phyloP scores from a whole-genome alignment of 306 rosid genomes.

The Neltuma alba region DNA sequence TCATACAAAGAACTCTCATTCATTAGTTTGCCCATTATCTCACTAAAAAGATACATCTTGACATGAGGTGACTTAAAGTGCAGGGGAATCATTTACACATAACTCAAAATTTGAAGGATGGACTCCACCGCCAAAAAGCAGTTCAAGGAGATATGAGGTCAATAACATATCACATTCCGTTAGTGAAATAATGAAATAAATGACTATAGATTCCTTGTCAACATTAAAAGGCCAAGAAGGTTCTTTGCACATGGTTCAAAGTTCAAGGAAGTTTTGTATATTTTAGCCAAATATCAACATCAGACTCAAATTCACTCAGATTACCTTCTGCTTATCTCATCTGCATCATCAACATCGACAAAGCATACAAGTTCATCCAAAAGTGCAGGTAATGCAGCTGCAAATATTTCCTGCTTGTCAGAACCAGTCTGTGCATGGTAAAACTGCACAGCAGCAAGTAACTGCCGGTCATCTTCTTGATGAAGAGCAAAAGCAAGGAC shows the following conservation, averaged over 20 bases:
- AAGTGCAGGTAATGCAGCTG: conserved; percentile 88
- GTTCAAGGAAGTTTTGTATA: neutral
- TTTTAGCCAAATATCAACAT: conserved; percentile 5
- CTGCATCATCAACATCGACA: conserved; percentile 71
- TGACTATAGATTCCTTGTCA: neutral
- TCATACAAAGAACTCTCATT: neutral
- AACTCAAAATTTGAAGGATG: neutral
- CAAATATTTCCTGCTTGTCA: conserved; percentile 76
- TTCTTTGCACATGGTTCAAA: neutral
- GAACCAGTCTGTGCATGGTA: conserved; percentile 72
- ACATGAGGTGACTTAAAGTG: too few species aligned
- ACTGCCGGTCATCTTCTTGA: conserved; percentile 63
- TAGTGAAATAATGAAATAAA: neutral
- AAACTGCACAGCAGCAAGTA: conserved; percentile 77
- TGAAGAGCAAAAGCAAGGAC: conserved; percentile 93
- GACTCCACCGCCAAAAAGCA: neutral
- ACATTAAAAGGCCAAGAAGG: neutral
- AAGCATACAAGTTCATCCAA: conserved; percentile 91
- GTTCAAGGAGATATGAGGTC: neutral
- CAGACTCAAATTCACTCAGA: conserved; percentile 29
- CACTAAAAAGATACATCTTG: too few species aligned
- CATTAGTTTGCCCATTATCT: too few species aligned
- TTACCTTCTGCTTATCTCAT: conserved; percentile 83
- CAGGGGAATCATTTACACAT: neutral
- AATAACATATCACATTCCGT: neutral